Evolutionary conservation across 306 rosid species (phyloP), one percentile per base, ranked within the genome.

Genomic region (Sphenostylis stenocarpa): DNA sequence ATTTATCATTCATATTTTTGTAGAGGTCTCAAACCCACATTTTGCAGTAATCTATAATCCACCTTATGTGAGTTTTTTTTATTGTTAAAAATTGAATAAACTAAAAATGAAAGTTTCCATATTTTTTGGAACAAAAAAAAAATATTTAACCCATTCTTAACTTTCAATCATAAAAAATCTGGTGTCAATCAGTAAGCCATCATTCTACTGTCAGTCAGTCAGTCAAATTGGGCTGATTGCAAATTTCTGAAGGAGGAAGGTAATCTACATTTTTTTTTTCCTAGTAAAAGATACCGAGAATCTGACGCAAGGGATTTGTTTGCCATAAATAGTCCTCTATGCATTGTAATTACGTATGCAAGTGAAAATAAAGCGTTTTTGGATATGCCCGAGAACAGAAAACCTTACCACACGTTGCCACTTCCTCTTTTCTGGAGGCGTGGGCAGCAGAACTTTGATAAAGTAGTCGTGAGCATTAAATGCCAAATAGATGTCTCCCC

Each of bases 401-500:
- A 66, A 74, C 78, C 97, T 85, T 84, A 95, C 99, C 97, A 95
- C 97, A 21, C 99, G 96, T 85, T 83, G 86, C 99, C 99, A 92
- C 16, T 67, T 84, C 77, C 87, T 86, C 55, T 77, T 79, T 33
- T 53, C 53, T 38, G 99, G 97, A 23, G 97, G 93, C 16, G 87
- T 53, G 6, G 97, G 94, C 26, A 95, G 70, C 4, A 75, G 43
- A 77, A 38, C 93, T 75, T 78, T 44, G 67, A 95, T 78, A 53
- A 67, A 81, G 70, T 66, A 92, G 81, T 88, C 91, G 51, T 92
- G 99, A 39, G 97, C 89, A 82, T 92, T 95, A 85, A 95, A 95
- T 74, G 98, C 97, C 87, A 95, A 51, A 76, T 92, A 95, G 78
- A 95, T 66, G 81, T 91, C 99, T 61, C 84, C 91, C 60, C 89